Percentiles rank a stretch among this genome's conserved stretches.
Evolutionary conservation across 106 monocot species (phyloP).

Genomic region (Iris macrosiphon): DNA sequence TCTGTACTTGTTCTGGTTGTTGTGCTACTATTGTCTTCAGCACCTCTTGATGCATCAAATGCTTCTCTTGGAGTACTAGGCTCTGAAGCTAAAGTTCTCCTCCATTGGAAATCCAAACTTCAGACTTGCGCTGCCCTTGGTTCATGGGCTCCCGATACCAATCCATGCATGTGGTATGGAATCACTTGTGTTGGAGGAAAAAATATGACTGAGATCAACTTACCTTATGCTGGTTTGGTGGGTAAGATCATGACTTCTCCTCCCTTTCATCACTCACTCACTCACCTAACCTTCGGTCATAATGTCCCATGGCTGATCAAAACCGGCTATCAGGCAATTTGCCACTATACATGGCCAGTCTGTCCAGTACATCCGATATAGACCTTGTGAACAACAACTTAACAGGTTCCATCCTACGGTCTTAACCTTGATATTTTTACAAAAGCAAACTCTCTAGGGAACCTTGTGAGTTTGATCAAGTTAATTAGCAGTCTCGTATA

Average conservation of each 20-base stretch:
- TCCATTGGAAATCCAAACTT: constrained; percentile 17
- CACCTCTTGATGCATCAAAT: not conserved
- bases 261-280: not conserved
- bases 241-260: constrained; percentile 9
- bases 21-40: not conserved
- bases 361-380: not conserved
- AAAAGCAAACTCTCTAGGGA: too few species aligned
- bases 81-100: constrained; percentile 8
- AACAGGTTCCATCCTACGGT: not conserved
- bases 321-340: not conserved
- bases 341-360: not conserved
- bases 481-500: too few species aligned
- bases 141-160: constrained; percentile 1
- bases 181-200: not conserved
- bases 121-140: not conserved
- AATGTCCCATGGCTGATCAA: too few species aligned
- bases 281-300: too few species aligned
- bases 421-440: too few species aligned
- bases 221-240: not conserved
- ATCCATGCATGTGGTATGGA: constrained; percentile 10
- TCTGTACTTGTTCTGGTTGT: too few species aligned
- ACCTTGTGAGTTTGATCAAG: too few species aligned
- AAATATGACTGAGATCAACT: not conserved
- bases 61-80: not conserved
- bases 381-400: not conserved